These are phyloP conservation scores for Aspergillus baeticus DNA, from an alignment of 495 filamentous ascomycete genomes.

Conservation along the genomic window DNA sequence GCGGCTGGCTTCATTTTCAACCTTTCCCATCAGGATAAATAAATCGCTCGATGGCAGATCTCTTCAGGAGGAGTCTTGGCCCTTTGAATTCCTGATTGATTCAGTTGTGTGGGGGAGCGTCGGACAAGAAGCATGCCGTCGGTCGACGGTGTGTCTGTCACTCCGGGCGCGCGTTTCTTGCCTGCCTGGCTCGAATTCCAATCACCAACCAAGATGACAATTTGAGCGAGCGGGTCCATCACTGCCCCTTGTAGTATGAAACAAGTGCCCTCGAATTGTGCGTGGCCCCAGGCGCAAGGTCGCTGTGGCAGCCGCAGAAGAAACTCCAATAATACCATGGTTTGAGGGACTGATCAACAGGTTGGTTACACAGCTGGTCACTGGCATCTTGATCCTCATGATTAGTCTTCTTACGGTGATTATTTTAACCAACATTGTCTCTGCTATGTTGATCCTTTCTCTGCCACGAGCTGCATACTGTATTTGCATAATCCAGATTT, in stretches of 20 bases:
- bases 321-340: neutral
- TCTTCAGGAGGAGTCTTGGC: neutral
- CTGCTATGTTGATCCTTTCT: constrained; percentile 10
- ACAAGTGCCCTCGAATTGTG: constrained; percentile 3
- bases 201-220: constrained; percentile 5
- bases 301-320: neutral
- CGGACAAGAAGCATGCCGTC: constrained; percentile 1
- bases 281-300: constrained; percentile 18
- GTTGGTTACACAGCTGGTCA: constrained; percentile 16
- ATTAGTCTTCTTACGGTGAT: constrained; percentile 19
- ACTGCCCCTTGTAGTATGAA: constrained; percentile 7
- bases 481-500: constrained; percentile 4
- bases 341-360: neutral
- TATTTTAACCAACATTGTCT: constrained; percentile 9
- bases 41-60: no score
- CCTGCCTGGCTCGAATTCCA: neutral
- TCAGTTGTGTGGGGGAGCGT: constrained; percentile 16
- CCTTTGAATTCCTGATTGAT: constrained; percentile 6
- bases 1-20: neutral
- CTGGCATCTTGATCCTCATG: constrained; percentile 4
- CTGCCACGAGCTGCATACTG: constrained; percentile 8
- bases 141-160: neutral
- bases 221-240: constrained; percentile 15
- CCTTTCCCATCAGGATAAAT: neutral
- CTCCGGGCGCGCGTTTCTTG: neutral